phyloP scores from a whole-genome alignment of 2,329 filamentous ascomycete species.

The Neodidymelliopsis sp. region DNA sequence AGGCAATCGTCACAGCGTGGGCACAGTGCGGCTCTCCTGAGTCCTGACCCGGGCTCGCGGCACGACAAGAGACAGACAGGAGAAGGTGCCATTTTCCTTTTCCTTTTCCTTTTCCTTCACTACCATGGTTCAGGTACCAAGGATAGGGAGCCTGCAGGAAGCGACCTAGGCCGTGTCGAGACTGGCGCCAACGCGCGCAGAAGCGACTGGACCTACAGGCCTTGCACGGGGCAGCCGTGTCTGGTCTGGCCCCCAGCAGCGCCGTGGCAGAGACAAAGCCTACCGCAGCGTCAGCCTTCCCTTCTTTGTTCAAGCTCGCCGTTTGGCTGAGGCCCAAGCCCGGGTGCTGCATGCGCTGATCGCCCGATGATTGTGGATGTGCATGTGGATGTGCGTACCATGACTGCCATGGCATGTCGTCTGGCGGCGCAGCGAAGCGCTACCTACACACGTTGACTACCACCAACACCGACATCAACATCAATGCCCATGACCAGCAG shows the following conservation, averaged over 20 bases:
- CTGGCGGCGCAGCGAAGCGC: constrained; percentile 23
- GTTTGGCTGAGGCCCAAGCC: constrained; percentile 29
- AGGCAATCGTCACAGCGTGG: constrained; percentile 9
- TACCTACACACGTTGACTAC: constrained; percentile 2
- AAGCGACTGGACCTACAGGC: constrained; percentile 32
- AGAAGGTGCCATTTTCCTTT: too few species aligned
- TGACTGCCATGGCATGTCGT: too few species aligned
- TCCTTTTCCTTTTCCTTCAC: constrained; percentile 44
- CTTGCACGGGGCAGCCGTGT: constrained; percentile 33
- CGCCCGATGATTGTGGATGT: too few species aligned
- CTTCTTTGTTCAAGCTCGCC: constrained; percentile 31
- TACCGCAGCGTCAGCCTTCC: constrained; percentile 31
- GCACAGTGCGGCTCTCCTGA: constrained; percentile 44
- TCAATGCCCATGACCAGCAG: constrained; percentile 9
- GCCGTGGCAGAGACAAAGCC: constrained; percentile 44
- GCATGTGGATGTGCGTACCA: too few species aligned
- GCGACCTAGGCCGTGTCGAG: constrained; percentile 39
- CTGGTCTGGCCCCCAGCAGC: constrained; percentile 43
- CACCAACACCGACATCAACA: neutral
- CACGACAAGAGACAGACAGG: constrained; percentile 39
- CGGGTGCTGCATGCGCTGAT: constrained; percentile 28
- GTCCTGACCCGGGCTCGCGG: constrained; percentile 44
- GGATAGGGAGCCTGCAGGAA: constrained; percentile 35
- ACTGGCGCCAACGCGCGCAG: constrained; percentile 44
- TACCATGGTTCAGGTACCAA: constrained; percentile 39